These are phyloP conservation scores for Hymenoscyphus linearis DNA, from an alignment of 2,329 filamentous ascomycete genomes.

Conservation along the genomic window DNA sequence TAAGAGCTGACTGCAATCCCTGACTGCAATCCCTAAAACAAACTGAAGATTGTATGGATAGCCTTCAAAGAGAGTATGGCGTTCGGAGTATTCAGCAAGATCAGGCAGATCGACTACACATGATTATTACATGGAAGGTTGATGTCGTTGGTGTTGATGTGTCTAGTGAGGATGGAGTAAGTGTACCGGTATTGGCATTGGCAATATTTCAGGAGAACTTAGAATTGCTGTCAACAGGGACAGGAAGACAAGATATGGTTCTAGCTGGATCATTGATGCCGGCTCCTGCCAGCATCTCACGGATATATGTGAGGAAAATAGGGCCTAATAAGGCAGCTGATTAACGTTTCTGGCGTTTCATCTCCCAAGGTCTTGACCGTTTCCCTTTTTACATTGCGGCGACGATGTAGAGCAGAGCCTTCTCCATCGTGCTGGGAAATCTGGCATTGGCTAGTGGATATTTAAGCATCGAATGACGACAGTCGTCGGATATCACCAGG, in stretches of 20 bases:
- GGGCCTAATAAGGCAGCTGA: constrained; percentile 15
- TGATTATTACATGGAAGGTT: constrained; percentile 22
- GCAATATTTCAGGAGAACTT: background rate
- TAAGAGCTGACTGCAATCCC: constrained; percentile 27
- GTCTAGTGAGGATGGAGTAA: background rate
- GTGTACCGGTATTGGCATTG: no score
- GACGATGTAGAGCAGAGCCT: background rate
- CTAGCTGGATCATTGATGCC: background rate
- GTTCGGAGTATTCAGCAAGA: constrained; percentile 16
- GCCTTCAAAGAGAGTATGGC: constrained; percentile 1
- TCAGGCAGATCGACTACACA: constrained; percentile 10
- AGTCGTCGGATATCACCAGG: background rate
- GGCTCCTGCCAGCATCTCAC: background rate
- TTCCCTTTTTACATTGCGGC: constrained; percentile 7
- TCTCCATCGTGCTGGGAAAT: background rate
- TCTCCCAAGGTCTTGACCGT: constrained; percentile 9
- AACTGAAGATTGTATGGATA: constrained; percentile 14
- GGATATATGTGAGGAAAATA: background rate
- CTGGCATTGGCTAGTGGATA: background rate
- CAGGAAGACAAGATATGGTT: background rate
- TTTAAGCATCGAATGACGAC: background rate
- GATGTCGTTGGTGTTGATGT: constrained; percentile 7
- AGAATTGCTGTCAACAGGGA: background rate
- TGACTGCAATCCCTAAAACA: constrained; percentile 10
- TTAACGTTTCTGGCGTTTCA: constrained; percentile 18